Percentiles rank a stretch among this genome's conserved stretches.
phyloP scores from a whole-genome alignment of 495 filamentous ascomycete species.

The Xylaria palmicola region DNA sequence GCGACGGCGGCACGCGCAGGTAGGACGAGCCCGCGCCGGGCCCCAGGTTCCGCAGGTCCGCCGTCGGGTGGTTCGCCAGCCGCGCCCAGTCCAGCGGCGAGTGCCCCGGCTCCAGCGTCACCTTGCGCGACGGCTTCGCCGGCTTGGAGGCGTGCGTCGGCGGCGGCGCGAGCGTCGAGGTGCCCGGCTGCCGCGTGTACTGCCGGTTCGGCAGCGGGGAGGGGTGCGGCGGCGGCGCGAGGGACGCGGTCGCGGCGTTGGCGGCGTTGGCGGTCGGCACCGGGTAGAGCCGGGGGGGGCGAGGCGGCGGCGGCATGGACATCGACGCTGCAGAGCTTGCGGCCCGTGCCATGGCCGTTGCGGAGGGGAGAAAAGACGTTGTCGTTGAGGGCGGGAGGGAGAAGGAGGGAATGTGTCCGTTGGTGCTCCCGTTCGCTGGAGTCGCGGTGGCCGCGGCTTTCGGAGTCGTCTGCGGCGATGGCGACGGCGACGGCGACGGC shows the following conservation, averaged over 20 bases:
- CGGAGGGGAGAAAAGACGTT: constrained; percentile 32
- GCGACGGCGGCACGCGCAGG: constrained; percentile 69
- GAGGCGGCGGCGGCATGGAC: constrained; percentile 26
- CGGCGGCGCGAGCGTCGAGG: constrained; percentile 42
- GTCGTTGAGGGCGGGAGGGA: constrained; percentile 37
- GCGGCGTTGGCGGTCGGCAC: constrained; percentile 14
- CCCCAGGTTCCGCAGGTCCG: constrained; percentile 67
- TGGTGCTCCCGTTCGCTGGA: constrained; percentile 8
- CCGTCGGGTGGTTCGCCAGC: constrained; percentile 61
- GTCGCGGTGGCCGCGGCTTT: constrained; percentile 30
- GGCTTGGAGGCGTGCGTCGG: constrained; percentile 49
- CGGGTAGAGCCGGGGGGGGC: constrained; percentile 22
- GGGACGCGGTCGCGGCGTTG: constrained; percentile 25
- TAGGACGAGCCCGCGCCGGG: constrained; percentile 41
- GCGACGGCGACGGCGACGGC: constrained; percentile 3
- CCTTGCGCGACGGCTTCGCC: constrained; percentile 52
- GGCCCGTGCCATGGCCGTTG: constrained; percentile 31
- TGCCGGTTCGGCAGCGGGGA: constrained; percentile 28
- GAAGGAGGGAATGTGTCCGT: constrained; percentile 37
- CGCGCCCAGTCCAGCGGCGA: constrained; percentile 95
- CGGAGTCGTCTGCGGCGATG: constrained; percentile 38
- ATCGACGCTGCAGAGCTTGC: constrained; percentile 12
- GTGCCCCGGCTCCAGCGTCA: constrained; percentile 79
- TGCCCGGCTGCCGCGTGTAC: constrained; percentile 37
- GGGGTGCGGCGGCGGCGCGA: constrained; percentile 11